These are phyloP conservation scores for Epipyxis sp. DNA, from an alignment of 108 stramenopile genomes.

Conservation along the genomic window DNA sequence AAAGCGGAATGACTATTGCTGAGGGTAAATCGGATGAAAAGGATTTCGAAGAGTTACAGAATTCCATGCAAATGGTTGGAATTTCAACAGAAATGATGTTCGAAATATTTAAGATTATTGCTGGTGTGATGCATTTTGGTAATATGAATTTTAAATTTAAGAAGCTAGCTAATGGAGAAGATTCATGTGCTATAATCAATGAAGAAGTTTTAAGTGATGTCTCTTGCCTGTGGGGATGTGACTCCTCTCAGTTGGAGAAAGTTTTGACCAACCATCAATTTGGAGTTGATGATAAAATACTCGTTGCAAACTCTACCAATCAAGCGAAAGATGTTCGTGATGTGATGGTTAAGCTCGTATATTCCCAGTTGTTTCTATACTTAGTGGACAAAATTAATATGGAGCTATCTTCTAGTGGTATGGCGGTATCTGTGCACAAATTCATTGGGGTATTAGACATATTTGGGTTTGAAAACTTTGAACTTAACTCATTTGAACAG, in stretches of 20 bases:
- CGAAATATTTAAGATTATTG: slow-evolving; percentile 68
- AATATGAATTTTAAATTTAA: slow-evolving; percentile 75
- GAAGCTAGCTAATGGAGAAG: slow-evolving; percentile 61
- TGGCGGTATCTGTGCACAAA: slow-evolving; percentile 27
- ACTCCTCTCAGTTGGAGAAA: slow-evolving; percentile 31
- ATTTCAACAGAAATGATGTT: slow-evolving; percentile 61
- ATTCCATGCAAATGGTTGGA: slow-evolving; percentile 64
- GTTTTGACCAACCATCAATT: slow-evolving; percentile 71
- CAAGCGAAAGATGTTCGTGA: slow-evolving; percentile 79
- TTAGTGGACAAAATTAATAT: slow-evolving; percentile 84
- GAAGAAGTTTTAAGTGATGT: slow-evolving; percentile 39
- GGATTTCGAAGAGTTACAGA: slow-evolving; percentile 35
- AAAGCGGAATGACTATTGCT: slow-evolving; percentile 24
- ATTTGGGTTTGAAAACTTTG: slow-evolving; percentile 92
- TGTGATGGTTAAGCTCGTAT: slow-evolving; percentile 93
- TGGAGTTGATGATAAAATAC: slow-evolving; percentile 59
- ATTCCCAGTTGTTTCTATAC: slow-evolving; percentile 83
- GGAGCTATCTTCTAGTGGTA: background rate
- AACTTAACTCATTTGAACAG: slow-evolving; percentile 75
- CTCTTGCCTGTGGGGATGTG: slow-evolving; percentile 71
- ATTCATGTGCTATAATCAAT: slow-evolving; percentile 41
- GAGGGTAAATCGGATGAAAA: slow-evolving; percentile 30
- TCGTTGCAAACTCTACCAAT: slow-evolving; percentile 65
- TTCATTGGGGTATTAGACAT: slow-evolving; percentile 92
- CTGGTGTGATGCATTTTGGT: slow-evolving; percentile 76